phyloP scores from a whole-genome alignment of 257 asterid genomes.

The Solanum sejunctum region DNA sequence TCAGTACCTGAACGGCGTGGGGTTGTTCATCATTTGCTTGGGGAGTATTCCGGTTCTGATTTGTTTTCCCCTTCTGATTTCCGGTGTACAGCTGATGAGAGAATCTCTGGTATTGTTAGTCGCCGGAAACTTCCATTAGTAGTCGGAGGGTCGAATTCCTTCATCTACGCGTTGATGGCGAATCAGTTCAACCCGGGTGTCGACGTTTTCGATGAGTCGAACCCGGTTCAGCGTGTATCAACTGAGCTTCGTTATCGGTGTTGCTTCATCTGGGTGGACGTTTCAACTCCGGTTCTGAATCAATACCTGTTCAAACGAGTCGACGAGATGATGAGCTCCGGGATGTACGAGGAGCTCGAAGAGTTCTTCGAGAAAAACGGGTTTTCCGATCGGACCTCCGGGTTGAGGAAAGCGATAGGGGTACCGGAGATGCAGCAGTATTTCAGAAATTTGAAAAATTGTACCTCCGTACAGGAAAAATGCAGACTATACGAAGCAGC shows the following conservation, averaged over 20 bases:
- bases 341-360: slow-evolving; percentile 62
- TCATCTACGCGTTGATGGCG: slow-evolving; percentile 43
- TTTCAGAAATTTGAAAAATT: slow-evolving; percentile 3
- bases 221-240: slow-evolving; percentile 11
- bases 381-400: slow-evolving; percentile 14
- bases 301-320: slow-evolving; percentile 46
- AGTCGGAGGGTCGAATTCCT: slow-evolving; percentile 93
- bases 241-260: slow-evolving; percentile 42
- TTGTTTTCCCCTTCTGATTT: slow-evolving; percentile 51
- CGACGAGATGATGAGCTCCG: slow-evolving; percentile 73
- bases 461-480: not conserved
- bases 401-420: slow-evolving; percentile 70
- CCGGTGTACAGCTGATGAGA: slow-evolving; percentile 21
- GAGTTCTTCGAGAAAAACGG: slow-evolving; percentile 21
- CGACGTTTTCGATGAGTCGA: slow-evolving; percentile 36
- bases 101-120: slow-evolving; percentile 26
- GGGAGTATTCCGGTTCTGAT: slow-evolving; percentile 36
- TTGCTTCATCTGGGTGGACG: slow-evolving; percentile 77
- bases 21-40: slow-evolving; percentile 73
- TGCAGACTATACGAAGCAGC: slow-evolving; percentile 31
- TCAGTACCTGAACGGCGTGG: slow-evolving; percentile 33
- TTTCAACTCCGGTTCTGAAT: slow-evolving; percentile 36
- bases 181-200: slow-evolving; percentile 23
- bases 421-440: slow-evolving; percentile 48
- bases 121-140: slow-evolving; percentile 33